A percentile compares a stretch with the other conserved stretches of the same genome.
These are phyloP conservation scores for Craspedostauros australis DNA, from an alignment of 108 stramenopile genomes.

Conservation along the genomic window DNA sequence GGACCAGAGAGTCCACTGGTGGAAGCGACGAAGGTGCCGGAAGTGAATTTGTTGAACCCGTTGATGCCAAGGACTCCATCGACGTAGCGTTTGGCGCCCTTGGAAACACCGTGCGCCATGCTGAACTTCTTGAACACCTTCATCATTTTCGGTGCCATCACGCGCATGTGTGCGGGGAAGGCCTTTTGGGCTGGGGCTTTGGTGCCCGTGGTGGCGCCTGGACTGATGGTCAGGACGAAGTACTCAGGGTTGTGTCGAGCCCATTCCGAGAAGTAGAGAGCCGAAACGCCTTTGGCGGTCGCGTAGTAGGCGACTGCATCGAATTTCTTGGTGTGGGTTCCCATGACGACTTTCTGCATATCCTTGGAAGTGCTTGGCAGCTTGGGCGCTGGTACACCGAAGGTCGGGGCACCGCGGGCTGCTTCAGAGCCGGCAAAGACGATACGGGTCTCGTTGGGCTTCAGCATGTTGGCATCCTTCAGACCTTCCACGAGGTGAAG, in stretches of 20 bases:
- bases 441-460: not conserved
- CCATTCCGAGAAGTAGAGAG: slow-evolving; percentile 19
- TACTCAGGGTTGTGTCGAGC: slow-evolving; percentile 16
- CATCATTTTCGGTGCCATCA: not conserved
- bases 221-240: slow-evolving; percentile 12
- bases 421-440: too few relatives aligned
- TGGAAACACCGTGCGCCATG: slow-evolving; percentile 1
- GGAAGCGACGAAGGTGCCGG: slow-evolving; percentile 1
- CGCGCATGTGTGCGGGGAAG: not conserved
- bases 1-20: too few relatives aligned
- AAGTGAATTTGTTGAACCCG: not conserved
- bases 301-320: slow-evolving; percentile 4
- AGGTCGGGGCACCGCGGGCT: not conserved
- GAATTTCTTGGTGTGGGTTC: not conserved
- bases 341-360: not conserved
- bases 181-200: not conserved
- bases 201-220: slow-evolving; percentile 7
- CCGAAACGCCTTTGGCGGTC: slow-evolving; percentile 12
- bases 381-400: not conserved
- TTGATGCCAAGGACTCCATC: slow-evolving; percentile 2
- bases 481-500: slow-evolving; percentile 2
- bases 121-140: too few relatives aligned
- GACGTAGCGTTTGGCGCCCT: slow-evolving; percentile 20
- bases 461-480: too few relatives aligned
- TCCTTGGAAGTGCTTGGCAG: not conserved